A percentile compares a stretch with the other conserved stretches of the same genome.
Evolutionary conservation across 83 land plant genomes (phyloP).

Genomic region (Picea mariana): DNA sequence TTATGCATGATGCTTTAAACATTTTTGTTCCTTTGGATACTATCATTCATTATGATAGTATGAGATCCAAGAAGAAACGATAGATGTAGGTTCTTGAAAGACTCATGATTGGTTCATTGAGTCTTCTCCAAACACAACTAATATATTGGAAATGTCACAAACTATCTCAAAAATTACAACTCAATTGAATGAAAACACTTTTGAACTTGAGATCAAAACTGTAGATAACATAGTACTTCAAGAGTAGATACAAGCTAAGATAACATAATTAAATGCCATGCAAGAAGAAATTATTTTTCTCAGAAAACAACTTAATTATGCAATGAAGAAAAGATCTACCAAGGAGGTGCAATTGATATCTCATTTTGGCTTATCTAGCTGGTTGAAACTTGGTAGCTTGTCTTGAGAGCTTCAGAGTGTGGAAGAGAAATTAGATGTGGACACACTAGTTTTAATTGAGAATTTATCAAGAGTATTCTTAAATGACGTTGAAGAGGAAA

Average conservation of each 20-base stretch:
- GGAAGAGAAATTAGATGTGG: constrained; percentile 12
- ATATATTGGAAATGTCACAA: constrained; percentile 30
- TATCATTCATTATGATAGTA: too few species aligned
- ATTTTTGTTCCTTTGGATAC: too few species aligned
- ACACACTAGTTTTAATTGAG: constrained; percentile 5
- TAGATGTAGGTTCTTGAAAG: too few species aligned
- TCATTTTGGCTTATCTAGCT: constrained; percentile 9
- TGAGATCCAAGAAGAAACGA: too few species aligned
- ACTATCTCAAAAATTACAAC: constrained; percentile 59
- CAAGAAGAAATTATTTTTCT: constrained; percentile 43
- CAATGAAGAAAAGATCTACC: constrained; percentile 25
- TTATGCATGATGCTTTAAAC: too few species aligned
- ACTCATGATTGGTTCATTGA: too few species aligned
- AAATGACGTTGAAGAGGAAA: background rate
- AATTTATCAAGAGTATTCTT: background rate
- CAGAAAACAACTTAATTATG: constrained; percentile 51
- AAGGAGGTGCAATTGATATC: constrained; percentile 3
- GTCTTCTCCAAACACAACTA: too few species aligned
- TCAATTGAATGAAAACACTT: constrained; percentile 82
- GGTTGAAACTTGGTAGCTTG: constrained; percentile 1
- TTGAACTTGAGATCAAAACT: constrained; percentile 88
- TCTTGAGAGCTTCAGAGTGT: constrained; percentile 11
- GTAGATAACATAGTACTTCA: constrained; percentile 85
- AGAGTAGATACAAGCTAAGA: constrained; percentile 83
- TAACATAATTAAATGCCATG: constrained; percentile 59